Base-by-base conservation (phyloP, 352 stramenopile genomes). In the Thalassiosira exigua region DNA sequence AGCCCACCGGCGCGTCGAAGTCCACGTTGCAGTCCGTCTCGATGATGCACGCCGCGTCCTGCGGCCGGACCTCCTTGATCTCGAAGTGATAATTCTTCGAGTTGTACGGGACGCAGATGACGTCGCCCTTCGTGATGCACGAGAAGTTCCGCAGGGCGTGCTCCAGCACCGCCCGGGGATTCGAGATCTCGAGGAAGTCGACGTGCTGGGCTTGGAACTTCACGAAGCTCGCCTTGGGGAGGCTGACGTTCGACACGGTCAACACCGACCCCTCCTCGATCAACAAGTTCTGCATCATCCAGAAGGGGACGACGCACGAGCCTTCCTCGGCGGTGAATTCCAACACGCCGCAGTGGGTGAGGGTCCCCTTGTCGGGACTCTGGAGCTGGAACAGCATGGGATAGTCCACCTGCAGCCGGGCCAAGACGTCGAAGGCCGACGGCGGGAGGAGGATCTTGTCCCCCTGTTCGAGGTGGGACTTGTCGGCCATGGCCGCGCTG, bases 1-100 rank as follows among this genome's bases (percentile, higher is more conserved):
- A 96, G 1, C 93, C 93, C 50, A 96, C 87, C 0, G 97, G 97
- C 1, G 97, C 92, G 80, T 99, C 97, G 84, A 99, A 99, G 84
- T 99, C 97, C 4, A 99, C 96, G 81, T 99, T 97, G 70, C 96
- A 98, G 86, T 99, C 97, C 0, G 97, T 99, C 90, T 99, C 97
- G 66, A 99, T 98, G 79, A 99, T 99, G 77, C 96, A 99, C 3
- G 96, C 97, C 11, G 97, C 97, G 62, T 97, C 94, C 26, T 95
- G 81, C 0, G 97, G 97, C 71, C 97, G 92, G 1, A 99, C 92
- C 86, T 99, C 97, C 22, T 97, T 95, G n/a, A 99, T 93, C 70
- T 98, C 96, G 74, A 99, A 92, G 86, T 99, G 93, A 82, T 98
- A 99, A 75, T 98, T 98, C 76, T 98, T 97, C 86, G 96, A 95